Evolutionary conservation across 148 eudicot genomes (phyloP).

Genomic region (Salicornia ramosissima): DNA sequence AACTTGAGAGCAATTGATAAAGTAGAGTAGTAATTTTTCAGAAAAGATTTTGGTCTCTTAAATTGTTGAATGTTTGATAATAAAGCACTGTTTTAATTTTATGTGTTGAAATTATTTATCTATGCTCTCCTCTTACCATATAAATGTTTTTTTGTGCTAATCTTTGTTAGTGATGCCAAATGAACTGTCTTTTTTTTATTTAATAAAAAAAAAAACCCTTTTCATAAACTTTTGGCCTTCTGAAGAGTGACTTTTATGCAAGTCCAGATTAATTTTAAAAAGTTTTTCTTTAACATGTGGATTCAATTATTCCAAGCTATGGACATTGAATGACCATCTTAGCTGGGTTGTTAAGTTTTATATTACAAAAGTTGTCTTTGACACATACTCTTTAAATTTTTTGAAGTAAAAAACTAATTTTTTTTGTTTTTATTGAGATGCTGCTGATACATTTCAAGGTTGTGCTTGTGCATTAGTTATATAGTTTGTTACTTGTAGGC

Average conservation of each 20-base stretch:
- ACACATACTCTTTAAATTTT: neutral
- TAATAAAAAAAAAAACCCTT: too few species aligned
- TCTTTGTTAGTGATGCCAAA: neutral
- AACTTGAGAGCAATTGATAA: conserved; percentile 1
- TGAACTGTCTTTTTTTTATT: neutral
- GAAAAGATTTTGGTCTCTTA: neutral
- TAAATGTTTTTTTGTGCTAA: neutral
- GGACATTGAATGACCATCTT: neutral
- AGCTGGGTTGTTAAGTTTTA: neutral
- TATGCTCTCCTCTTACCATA: neutral
- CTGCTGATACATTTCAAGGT: neutral
- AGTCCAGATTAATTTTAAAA: neutral
- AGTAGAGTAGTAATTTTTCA: neutral
- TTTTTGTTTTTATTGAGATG: neutral
- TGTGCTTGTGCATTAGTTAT: neutral
- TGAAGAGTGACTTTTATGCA: neutral
- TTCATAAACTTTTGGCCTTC: neutral
- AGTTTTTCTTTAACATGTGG: neutral
- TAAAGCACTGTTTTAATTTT: neutral
- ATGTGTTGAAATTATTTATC: neutral
- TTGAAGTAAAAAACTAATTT: neutral
- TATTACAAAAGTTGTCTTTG: neutral
- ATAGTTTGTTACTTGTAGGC: conserved; percentile 42
- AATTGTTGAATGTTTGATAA: neutral
- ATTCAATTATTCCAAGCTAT: neutral